phyloP scores from a whole-genome alignment of 2,329 filamentous ascomycete genomes.

The Tolypocladium cylindrosporum region DNA sequence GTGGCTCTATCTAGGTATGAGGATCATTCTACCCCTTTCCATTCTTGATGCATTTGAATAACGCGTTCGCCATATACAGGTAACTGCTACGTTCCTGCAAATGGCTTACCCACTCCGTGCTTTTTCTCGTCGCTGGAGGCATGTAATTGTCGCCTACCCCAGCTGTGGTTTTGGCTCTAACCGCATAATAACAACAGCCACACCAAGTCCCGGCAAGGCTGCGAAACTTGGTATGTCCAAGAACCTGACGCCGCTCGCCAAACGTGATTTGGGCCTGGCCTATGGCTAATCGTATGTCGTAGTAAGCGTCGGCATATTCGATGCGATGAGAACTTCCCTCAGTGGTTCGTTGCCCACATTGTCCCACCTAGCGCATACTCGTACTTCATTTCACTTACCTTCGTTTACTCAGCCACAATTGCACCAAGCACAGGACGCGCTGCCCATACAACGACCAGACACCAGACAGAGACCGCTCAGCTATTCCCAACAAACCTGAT shows the following conservation, averaged over 20 bases:
- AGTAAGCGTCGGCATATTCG: slow-evolving; percentile 91
- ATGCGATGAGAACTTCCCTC: slow-evolving; percentile 94
- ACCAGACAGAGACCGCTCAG: slow-evolving; percentile 48
- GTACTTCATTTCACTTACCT: too few relatives aligned
- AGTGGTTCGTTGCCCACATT: slow-evolving; percentile 53
- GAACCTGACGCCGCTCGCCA: neutral
- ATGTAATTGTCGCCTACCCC: too few relatives aligned
- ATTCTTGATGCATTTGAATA: too few relatives aligned
- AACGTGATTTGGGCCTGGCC: neutral
- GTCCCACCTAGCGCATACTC: too few relatives aligned
- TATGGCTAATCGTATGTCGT: neutral
- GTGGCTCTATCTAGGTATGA: too few relatives aligned
- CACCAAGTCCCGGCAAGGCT: slow-evolving; percentile 97
- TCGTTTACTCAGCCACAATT: slow-evolving; percentile 63
- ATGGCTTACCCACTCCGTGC: too few relatives aligned
- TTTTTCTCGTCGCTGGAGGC: too few relatives aligned
- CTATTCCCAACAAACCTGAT: slow-evolving; percentile 52
- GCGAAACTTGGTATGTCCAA: slow-evolving; percentile 65
- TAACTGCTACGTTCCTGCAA: too few relatives aligned
- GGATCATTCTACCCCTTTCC: too few relatives aligned
- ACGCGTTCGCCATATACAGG: too few relatives aligned
- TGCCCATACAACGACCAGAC: slow-evolving; percentile 92
- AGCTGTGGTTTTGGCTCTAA: too few relatives aligned
- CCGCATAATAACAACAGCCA: slow-evolving; percentile 47
- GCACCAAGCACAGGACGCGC: slow-evolving; percentile 96